A percentile compares a stretch with the other conserved stretches of the same genome.
Evolutionary conservation across 2,329 filamentous ascomycete species (phyloP).

Genomic region (Neonectria magnoliae): DNA sequence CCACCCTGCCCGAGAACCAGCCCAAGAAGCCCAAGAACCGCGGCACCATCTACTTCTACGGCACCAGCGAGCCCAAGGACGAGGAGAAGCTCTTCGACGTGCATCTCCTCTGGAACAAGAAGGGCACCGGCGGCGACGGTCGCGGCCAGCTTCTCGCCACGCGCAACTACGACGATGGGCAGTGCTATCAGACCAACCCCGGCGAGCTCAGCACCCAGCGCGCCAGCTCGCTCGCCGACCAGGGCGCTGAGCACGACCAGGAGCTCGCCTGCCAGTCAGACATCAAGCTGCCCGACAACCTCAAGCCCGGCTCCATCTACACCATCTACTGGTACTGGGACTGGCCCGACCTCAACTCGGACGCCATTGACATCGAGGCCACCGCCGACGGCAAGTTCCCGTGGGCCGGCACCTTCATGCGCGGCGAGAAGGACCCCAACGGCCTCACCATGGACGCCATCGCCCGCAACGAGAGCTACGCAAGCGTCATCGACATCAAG

Average conservation of each 20-base stretch:
- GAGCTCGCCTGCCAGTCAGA: constrained; percentile 85
- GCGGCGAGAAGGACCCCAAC: constrained; percentile 49
- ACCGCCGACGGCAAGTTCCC: constrained; percentile 55
- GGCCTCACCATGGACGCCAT: constrained; percentile 50
- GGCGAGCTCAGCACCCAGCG: constrained; percentile 68
- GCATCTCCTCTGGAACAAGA: constrained; percentile 79
- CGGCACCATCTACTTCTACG: constrained; percentile 80
- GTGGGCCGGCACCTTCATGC: constrained; percentile 54
- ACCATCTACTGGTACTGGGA: constrained; percentile 98
- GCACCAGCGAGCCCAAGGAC: constrained; percentile 67
- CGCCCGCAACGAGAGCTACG: constrained; percentile 53
- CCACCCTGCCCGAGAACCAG: constrained; percentile 67
- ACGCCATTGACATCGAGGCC: constrained; percentile 51
- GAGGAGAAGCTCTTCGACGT: constrained; percentile 68
- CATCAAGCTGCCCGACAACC: constrained; percentile 75
- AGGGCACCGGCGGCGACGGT: constrained; percentile 83
- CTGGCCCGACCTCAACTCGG: constrained; percentile 73
- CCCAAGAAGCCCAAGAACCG: constrained; percentile 70
- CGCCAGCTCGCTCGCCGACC: constrained; percentile 62
- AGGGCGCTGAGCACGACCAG: constrained; percentile 62
- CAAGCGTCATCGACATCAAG: constrained; percentile 54
- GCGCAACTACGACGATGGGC: constrained; percentile 87
- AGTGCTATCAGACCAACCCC: constrained; percentile 84
- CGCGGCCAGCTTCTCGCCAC: constrained; percentile 80
- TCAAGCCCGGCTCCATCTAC: constrained; percentile 71